These are phyloP conservation scores for Lachancea lanzarotensis DNA, from an alignment of 805 yeast species.

Conservation along the genomic window DNA sequence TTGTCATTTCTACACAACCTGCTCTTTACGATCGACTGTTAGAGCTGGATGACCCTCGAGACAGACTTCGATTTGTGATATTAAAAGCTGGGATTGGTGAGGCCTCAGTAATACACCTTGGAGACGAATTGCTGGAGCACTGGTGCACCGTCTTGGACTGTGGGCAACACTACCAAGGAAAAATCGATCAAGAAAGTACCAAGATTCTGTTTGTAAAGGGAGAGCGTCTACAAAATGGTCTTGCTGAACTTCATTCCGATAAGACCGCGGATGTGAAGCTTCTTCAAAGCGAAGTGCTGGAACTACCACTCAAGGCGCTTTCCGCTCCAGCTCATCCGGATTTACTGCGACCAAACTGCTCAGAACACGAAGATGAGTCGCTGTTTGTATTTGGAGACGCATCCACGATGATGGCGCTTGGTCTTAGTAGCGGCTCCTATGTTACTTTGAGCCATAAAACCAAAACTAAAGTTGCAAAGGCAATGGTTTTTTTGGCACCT, in stretches of 20 bases:
- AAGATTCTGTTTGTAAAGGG: conserved; percentile 15
- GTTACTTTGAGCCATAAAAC: conserved; percentile 11
- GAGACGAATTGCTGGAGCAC: conserved; percentile 12
- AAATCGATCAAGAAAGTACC: conserved; percentile 16
- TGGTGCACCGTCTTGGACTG: conserved; percentile 20
- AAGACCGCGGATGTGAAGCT: conserved; percentile 1
- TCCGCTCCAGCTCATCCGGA: neutral
- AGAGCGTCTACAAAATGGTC: neutral
- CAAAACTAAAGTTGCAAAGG: conserved; percentile 10
- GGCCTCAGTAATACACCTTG: conserved; percentile 14
- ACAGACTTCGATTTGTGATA: conserved; percentile 18
- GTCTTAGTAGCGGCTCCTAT: conserved; percentile 21
- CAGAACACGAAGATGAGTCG: conserved; percentile 24
- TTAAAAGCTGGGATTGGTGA: conserved; percentile 18
- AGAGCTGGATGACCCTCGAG: conserved; percentile 10
- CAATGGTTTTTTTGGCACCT: conserved; percentile 23
- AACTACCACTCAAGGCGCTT: conserved; percentile 12
- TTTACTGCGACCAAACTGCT: conserved; percentile 11
- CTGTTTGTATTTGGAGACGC: conserved; percentile 23
- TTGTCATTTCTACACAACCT: conserved; percentile 14
- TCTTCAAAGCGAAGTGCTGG: neutral
- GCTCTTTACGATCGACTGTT: conserved; percentile 20
- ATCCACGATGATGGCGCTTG: conserved; percentile 14
- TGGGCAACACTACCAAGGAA: conserved; percentile 17
- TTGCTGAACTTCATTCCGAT: neutral